Conservation (phyloP, 805 yeast genomes). For the Saccharomyces eubayanus region DNA sequence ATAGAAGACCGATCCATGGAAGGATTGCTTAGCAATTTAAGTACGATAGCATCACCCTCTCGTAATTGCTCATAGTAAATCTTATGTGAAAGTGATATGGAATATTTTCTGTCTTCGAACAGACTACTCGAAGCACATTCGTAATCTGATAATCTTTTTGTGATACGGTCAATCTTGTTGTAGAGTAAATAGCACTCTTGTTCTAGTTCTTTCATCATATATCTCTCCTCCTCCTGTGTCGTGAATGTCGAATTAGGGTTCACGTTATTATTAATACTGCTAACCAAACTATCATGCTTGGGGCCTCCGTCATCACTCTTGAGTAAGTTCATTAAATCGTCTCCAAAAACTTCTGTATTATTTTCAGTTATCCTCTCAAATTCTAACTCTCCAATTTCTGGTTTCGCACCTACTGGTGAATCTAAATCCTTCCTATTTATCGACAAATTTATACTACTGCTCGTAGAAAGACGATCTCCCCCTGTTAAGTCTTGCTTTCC, state of each 20-base stretch:
- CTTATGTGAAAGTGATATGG: background rate
- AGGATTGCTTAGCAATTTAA: background rate
- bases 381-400: conserved; percentile 26
- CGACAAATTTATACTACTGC: background rate
- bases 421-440: background rate
- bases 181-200: conserved; percentile 20
- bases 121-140: background rate
- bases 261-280: background rate
- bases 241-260: background rate
- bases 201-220: conserved; percentile 14
- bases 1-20: background rate
- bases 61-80: background rate
- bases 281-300: background rate
- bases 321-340: conserved; percentile 21
- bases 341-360: conserved; percentile 26
- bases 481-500: background rate
- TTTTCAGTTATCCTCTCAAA: conserved; percentile 28
- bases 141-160: conserved; percentile 8
- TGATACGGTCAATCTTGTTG: conserved; percentile 6
- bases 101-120: background rate
- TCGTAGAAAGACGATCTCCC: background rate
- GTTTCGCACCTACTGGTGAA: background rate
- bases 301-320: conserved; percentile 9
- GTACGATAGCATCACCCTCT: background rate
- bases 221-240: conserved; percentile 1